Base-by-base conservation (phyloP, 768 basidiomycete genomes). In the Myochromella boudieri region DNA sequence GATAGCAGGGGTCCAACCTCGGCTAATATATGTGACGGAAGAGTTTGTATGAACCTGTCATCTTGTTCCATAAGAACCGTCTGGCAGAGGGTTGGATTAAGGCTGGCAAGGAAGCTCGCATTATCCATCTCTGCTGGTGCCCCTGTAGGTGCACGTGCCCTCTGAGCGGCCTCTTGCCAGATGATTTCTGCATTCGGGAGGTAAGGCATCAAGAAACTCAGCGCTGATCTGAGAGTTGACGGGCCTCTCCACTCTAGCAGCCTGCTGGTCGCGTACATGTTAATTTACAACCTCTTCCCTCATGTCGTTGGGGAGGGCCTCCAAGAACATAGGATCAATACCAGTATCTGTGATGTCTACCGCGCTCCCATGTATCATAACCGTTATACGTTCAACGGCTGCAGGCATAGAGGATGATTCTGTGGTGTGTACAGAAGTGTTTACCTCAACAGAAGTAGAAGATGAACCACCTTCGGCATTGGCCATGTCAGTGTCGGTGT, bases 311-410 rank as follows among this genome's bases (percentile, higher is more conserved):
- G 97, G 97, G 7, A 99, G 70, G 20, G 97, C 97, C 68, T 97
- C 94, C 47, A 99, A 72, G 78, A 99, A 99, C 4, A 92, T 94
- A 2, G 95, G 92, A 63, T 99, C 97, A 60, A 99, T 97, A 4
- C 97, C 97, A 28, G 94, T 95, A 58, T 98, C 94, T 2, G 97
- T 99, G 62, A 99, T 99, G 61, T 99, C 97, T 21, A 98, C 91
- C 6, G 85, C 76, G 53, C 82, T 90, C 42, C 97, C 97, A 64
- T 94, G 91, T 43, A 99, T 91, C 69, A 82, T 78, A 59, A 99
- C 87, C 1, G 90, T 92, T 21, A 95, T 76, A 27, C 97, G 83
- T 53, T 83, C 76, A 28, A 71, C 60, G n/a, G 60, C 57, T 42
- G 54, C 63, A 67, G 39, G 47, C 20, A 42, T 54, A 11, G 59